phyloP scores from a whole-genome alignment of 371 early-diverging fungal genomes.

The Fennellomyces sp. region DNA sequence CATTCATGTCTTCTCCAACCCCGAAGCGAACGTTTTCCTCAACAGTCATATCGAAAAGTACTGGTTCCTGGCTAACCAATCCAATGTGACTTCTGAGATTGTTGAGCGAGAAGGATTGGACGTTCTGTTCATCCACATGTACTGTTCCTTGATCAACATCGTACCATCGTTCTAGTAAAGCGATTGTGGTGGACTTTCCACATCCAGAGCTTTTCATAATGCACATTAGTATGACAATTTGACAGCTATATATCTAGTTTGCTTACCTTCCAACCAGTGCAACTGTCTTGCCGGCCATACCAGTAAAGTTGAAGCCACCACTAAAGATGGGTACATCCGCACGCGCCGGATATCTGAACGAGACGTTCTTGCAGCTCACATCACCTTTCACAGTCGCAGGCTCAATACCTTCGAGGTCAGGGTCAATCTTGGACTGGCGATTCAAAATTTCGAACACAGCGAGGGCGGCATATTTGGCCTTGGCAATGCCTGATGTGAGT shows the following conservation, averaged over 20 bases:
- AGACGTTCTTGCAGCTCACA: constrained; percentile 49
- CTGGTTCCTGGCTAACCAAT: constrained; percentile 87
- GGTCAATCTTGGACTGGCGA: constrained; percentile 65
- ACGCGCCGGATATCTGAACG: constrained; percentile 80
- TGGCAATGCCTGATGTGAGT: constrained; percentile 56
- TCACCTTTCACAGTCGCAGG: constrained; percentile 21
- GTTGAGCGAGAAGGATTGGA: constrained; percentile 58
- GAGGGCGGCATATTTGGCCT: constrained; percentile 81
- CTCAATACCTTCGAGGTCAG: constrained; percentile 39
- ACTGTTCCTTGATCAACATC: constrained; percentile 71
- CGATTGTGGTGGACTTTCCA: constrained; percentile 84
- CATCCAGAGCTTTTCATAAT: too few species aligned
- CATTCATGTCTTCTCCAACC: constrained; percentile 37
- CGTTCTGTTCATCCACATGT: constrained; percentile 66
- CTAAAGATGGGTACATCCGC: constrained; percentile 70
- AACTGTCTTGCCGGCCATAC: constrained; percentile 67
- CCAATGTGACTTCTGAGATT: constrained; percentile 73
- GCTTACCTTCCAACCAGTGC: constrained; percentile 67
- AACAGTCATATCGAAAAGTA: constrained; percentile 79
- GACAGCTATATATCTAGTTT: too few species aligned
- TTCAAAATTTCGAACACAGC: constrained; percentile 67
- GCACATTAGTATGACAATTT: too few species aligned
- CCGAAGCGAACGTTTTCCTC: constrained; percentile 79
- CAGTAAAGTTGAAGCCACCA: constrained; percentile 62
- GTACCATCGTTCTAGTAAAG: constrained; percentile 84